phyloP scores from a whole-genome alignment of 345 rosid species.

The Rhodamnia rubescens region DNA sequence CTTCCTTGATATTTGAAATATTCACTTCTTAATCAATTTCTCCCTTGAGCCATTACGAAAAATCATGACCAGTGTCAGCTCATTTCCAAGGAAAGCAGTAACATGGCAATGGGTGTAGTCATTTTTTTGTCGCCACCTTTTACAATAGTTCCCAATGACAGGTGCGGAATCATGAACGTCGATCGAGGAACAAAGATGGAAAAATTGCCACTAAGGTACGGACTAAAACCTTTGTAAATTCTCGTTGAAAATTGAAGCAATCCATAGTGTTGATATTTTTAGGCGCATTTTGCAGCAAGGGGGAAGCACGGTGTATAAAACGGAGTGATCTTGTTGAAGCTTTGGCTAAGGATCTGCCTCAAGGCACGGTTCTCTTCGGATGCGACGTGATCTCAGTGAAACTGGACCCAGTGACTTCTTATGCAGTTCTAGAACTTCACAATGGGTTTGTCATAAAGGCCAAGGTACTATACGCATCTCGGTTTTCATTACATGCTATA shows the following conservation, averaged over 20 bases:
- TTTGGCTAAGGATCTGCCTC: not conserved
- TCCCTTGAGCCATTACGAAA: not conserved
- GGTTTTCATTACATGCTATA: not conserved
- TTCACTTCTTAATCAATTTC: not conserved
- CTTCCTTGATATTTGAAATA: not conserved
- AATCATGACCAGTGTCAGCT: not conserved
- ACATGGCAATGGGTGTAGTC: not conserved
- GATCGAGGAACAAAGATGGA: not conserved
- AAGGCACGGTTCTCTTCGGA: not conserved
- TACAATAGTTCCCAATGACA: not conserved
- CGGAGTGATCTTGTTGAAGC: conserved; percentile 1
- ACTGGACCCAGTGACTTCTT: conserved; percentile 15
- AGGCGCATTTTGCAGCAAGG: not conserved
- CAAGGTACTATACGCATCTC: conserved; percentile 7
- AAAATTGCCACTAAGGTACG: not conserved
- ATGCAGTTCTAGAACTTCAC: conserved; percentile 13
- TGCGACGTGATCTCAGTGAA: conserved; percentile 15
- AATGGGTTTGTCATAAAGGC: conserved; percentile 29
- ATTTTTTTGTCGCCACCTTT: not conserved
- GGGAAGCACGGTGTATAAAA: not conserved
- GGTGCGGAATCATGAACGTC: not conserved
- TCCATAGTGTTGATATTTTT: not conserved
- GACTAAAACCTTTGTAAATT: not conserved
- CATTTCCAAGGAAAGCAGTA: not conserved
- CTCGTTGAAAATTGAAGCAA: not conserved